phyloP scores from a whole-genome alignment of 345 rosid species.

The Populus nigra region DNA sequence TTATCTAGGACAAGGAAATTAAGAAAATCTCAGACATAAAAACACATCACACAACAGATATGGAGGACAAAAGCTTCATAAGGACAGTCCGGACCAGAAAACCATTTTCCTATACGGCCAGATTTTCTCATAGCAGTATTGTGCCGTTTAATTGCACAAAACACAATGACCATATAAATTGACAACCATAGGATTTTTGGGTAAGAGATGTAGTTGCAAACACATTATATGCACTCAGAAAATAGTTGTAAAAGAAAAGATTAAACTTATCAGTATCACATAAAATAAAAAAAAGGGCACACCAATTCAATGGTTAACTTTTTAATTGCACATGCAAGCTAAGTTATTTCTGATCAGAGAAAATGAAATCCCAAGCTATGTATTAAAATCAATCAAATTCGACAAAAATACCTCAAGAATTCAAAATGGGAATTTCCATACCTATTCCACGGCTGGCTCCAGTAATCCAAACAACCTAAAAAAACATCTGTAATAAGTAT shows the following conservation, averaged over 20 bases:
- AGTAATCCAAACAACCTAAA: constrained; percentile 87
- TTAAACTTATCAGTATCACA: too few relatives aligned
- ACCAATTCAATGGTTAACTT: too few relatives aligned
- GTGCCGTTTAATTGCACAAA: too few relatives aligned
- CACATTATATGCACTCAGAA: not conserved
- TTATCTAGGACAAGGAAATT: too few relatives aligned
- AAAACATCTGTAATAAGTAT: too few relatives aligned
- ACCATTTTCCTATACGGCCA: not conserved
- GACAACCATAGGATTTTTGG: too few relatives aligned
- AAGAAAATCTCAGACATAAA: too few relatives aligned
- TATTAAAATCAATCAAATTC: not conserved
- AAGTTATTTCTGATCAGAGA: not conserved
- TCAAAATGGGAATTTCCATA: constrained; percentile 12
- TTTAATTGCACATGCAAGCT: too few relatives aligned
- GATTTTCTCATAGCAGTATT: not conserved
- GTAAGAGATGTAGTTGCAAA: not conserved
- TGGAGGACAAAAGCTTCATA: not conserved
- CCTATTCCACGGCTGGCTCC: constrained; percentile 99
- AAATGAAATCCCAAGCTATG: not conserved
- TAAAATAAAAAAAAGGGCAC: too few relatives aligned
- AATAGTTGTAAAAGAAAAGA: too few relatives aligned
- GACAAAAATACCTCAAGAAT: not conserved
- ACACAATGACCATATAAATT: too few relatives aligned
- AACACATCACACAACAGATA: too few relatives aligned
- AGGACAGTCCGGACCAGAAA: not conserved